These are phyloP conservation scores for Stemphylium vesicarium DNA, from an alignment of 2,329 filamentous ascomycete genomes.

Conservation along the genomic window DNA sequence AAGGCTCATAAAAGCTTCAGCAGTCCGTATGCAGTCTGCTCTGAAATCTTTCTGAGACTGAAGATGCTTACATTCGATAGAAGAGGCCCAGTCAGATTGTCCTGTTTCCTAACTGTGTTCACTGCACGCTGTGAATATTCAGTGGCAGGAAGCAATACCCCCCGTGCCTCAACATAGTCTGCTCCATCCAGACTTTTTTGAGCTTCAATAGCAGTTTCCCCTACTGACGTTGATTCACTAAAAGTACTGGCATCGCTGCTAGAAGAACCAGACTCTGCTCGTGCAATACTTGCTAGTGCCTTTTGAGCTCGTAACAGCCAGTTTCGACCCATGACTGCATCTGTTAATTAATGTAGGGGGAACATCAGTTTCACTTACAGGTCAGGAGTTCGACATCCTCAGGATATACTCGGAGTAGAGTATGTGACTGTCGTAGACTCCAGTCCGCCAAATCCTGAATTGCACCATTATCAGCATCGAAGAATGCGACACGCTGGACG, in stretches of 20 bases:
- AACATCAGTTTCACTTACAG: conserved; percentile 40
- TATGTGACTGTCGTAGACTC: conserved; percentile 57
- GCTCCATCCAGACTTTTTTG: conserved; percentile 40
- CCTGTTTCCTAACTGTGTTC: conserved; percentile 50
- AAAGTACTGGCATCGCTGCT: conserved; percentile 45
- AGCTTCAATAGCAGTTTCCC: conserved; percentile 5
- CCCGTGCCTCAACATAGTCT: conserved; percentile 61
- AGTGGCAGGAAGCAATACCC: conserved; percentile 57
- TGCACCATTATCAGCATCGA: conserved; percentile 55
- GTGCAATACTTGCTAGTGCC: conserved; percentile 56
- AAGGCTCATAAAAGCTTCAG: conserved; percentile 60
- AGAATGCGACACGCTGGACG: conserved; percentile 59
- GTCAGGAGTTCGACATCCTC: conserved; percentile 52
- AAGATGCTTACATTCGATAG: conserved; percentile 49
- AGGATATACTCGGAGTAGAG: conserved; percentile 53
- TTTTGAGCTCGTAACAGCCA: conserved; percentile 61
- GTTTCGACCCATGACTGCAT: conserved; percentile 56
- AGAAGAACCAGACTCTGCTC: conserved; percentile 51
- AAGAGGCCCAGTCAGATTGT: conserved; percentile 50
- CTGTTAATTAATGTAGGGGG: neutral
- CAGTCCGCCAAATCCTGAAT: conserved; percentile 57
- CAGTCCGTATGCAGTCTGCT: conserved; percentile 39
- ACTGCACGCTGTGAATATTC: conserved; percentile 60
- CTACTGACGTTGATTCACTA: conserved; percentile 24
- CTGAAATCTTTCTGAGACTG: conserved; percentile 6